Evolutionary conservation across 176 grass and related monocot species (phyloP).

Genomic region (Oryza glumipatula): DNA sequence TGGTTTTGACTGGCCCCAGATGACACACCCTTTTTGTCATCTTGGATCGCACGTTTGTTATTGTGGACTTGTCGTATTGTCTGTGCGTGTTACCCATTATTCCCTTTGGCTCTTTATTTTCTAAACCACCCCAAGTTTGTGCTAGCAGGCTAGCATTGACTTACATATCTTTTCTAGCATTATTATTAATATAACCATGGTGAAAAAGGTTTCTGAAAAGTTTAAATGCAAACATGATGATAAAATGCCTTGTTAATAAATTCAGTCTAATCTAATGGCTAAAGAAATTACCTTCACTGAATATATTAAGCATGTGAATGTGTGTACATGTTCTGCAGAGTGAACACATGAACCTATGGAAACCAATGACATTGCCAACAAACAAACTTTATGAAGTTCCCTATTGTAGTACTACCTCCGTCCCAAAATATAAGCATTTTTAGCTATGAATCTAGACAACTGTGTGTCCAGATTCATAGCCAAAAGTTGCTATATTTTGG

Average conservation of each 20-base stretch:
- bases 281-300: background rate
- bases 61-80: background rate
- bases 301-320: background rate
- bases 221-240: constrained; percentile 8
- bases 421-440: too few relatives aligned
- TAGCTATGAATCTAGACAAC: too few relatives aligned
- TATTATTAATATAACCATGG: background rate
- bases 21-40: background rate
- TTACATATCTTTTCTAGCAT: constrained; percentile 10
- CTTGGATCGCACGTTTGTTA: background rate
- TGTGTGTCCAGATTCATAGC: too few relatives aligned
- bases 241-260: constrained; percentile 7
- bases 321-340: constrained; percentile 11
- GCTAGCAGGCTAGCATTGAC: background rate
- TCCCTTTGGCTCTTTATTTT: background rate
- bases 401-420: too few relatives aligned
- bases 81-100: background rate
- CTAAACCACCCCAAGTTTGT: background rate
- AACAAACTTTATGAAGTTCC: background rate
- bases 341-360: background rate
- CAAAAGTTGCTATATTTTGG: too few relatives aligned
- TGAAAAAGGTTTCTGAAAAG: background rate
- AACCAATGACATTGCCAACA: background rate
- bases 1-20: background rate
- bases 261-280: background rate